Evolutionary conservation across 2,329 filamentous ascomycete genomes (phyloP).

Genomic region (Trichoderma hamatum): DNA sequence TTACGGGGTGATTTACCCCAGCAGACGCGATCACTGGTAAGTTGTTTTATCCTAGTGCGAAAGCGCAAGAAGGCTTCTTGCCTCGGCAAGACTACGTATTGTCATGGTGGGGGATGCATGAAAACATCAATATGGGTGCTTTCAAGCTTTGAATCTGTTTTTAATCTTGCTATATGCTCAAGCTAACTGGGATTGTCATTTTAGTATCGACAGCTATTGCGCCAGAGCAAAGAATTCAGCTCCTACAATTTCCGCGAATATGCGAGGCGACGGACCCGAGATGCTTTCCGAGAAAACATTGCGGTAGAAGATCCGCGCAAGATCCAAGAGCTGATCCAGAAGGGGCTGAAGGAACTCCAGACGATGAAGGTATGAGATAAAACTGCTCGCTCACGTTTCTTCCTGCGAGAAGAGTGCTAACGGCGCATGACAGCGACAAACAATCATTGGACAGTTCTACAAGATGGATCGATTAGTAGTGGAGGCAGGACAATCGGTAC

Average conservation of each 20-base stretch:
- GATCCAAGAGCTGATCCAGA: conserved; percentile 87
- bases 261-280: conserved; percentile 83
- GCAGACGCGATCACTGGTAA: conserved; percentile 60
- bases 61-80: background rate
- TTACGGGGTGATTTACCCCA: conserved; percentile 59
- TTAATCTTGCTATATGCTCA: background rate
- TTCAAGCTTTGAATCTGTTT: background rate
- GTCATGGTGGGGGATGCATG: conserved; percentile 11
- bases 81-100: background rate
- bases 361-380: conserved; percentile 75
- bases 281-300: conserved; percentile 85
- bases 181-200: background rate
- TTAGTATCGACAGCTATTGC: conserved; percentile 89
- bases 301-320: conserved; percentile 70
- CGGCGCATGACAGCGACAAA: conserved; percentile 73
- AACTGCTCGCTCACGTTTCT: too few species aligned
- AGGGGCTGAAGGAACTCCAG: conserved; percentile 83
- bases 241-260: conserved; percentile 99
- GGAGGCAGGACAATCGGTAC: conserved; percentile 79
- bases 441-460: conserved; percentile 91
- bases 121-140: conserved; percentile 3
- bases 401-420: background rate
- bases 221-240: conserved; percentile 83
- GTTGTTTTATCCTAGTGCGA: conserved; percentile 32
- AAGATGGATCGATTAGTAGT: conserved; percentile 90